Percentiles rank a stretch among this genome's conserved stretches.
Conservation (phyloP, 495 filamentous ascomycete genomes). For the Xylaria nigripes region DNA sequence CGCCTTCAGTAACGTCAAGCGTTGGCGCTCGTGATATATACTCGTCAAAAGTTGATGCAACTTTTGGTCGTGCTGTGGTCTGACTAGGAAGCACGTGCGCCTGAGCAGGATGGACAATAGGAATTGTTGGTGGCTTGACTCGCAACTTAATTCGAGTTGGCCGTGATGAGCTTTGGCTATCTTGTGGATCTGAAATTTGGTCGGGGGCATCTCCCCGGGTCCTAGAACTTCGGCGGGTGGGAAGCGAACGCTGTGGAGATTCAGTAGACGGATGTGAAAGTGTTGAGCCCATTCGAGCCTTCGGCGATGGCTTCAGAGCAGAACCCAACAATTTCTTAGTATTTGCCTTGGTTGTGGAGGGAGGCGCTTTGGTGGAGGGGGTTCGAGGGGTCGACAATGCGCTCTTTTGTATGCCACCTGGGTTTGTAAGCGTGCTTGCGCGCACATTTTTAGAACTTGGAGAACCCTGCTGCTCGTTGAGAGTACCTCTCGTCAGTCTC, state of each 20-base stretch:
- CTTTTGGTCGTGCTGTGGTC: constrained; percentile 29
- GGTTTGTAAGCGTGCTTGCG: constrained; percentile 8
- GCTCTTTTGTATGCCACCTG: constrained; percentile 29
- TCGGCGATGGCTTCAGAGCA: constrained; percentile 21
- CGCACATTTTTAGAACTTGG: constrained; percentile 17
- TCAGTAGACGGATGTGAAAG: constrained; percentile 27
- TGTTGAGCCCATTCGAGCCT: constrained; percentile 26
- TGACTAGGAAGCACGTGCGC: constrained; percentile 31
- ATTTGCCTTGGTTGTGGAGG: constrained; percentile 26
- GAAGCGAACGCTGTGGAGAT: constrained; percentile 26
- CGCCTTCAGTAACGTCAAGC: constrained; percentile 41
- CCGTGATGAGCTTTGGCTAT: constrained; percentile 22
- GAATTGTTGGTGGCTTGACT: constrained; percentile 31
- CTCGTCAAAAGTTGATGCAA: constrained; percentile 45
- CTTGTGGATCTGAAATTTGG: constrained; percentile 19
- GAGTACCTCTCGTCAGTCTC: constrained; percentile 39
- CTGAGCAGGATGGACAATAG: constrained; percentile 48
- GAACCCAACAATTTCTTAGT: constrained; percentile 16
- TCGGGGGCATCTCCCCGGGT: constrained; percentile 12
- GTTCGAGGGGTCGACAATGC: constrained; percentile 19
- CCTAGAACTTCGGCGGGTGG: constrained; percentile 33
- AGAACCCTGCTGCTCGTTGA: constrained; percentile 25
- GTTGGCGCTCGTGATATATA: constrained; percentile 39
- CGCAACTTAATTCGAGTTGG: constrained; percentile 38
- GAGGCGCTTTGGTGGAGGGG: constrained; percentile 17